Base-by-base conservation (phyloP, 2,329 filamentous ascomycete genomes). In the Cytospora mali region DNA sequence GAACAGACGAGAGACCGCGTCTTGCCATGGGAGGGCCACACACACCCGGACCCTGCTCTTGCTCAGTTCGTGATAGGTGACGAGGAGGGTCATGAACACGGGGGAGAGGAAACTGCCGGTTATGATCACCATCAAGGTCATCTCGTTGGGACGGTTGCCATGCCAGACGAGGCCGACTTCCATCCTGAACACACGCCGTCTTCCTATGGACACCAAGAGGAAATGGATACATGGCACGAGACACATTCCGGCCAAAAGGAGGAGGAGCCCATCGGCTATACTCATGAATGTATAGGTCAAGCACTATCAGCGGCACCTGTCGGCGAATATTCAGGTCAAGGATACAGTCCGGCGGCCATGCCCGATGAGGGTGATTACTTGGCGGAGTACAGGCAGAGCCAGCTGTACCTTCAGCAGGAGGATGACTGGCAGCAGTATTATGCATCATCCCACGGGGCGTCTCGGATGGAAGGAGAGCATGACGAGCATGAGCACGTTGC, bases 31-130 rank as follows among this genome's bases (percentile, higher is more conserved):
- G 33, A 53, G 10, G 50, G 31, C 23, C 25, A 48, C 7, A 27
- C 4, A 7, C 33, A 53, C n/a, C 49, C 49, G 18, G 35, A 21
- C 3, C 51, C 58, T 0, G 39, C 29, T 28, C 16, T 52, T 21
- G 42, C 62, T 4, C 62, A 54, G 11, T 64, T 64, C 21, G 48
- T 64, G 25, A 61, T 62, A 31, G 62, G 55, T 2, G 62, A 64
- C 4, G 58, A 61, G 39, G 58, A 64, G 9, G 60, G 55, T 10
- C 58, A 35, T 4, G 58, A 52, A 2, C 35, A 54, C 18, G 58
- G 14, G 11, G 11, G 11, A 1, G 10, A 29, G 6, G 50, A 23
- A 23, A 28, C 27, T 25, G 27, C 33, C 21, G 6, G 21, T 10
- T 11, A 13, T 42, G 46, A 60, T 23, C 25, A 33, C 14, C 48